phyloP scores from a whole-genome alignment of 495 filamentous ascomycete species.

The Evansstolkia leycettana region DNA sequence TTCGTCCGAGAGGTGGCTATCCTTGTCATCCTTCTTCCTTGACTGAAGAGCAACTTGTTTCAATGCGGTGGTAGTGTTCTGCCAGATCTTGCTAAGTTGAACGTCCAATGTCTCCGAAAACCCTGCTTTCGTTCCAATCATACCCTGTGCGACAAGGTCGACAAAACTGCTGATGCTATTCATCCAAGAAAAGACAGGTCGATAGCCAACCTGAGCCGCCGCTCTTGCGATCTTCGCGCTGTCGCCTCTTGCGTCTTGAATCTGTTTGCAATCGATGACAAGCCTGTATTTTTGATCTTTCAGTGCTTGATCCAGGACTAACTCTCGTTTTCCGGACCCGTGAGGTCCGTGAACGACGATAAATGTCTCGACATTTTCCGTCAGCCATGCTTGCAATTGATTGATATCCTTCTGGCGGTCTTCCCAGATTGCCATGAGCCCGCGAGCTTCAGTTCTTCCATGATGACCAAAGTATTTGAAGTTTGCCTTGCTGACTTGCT shows the following conservation, averaged over 20 bases:
- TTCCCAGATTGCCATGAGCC: conserved; percentile 74
- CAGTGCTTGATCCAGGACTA: conserved; percentile 75
- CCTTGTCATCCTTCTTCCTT: conserved; percentile 58
- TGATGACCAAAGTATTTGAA: conserved; percentile 46
- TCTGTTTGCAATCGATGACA: conserved; percentile 88
- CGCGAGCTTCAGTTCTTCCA: conserved; percentile 44
- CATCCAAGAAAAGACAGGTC: conserved; percentile 91
- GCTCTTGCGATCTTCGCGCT: conserved; percentile 73
- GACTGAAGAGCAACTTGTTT: conserved; percentile 59
- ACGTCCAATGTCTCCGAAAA: conserved; percentile 91
- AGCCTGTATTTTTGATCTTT: conserved; percentile 66
- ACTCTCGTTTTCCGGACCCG: conserved; percentile 80
- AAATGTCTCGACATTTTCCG: conserved; percentile 81
- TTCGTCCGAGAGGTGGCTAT: conserved; percentile 62
- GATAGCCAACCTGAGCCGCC: conserved; percentile 77
- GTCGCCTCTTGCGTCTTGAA: conserved; percentile 86
- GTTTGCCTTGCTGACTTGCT: conserved; percentile 55
- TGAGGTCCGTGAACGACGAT: conserved; percentile 88
- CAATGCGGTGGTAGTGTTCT: conserved; percentile 72
- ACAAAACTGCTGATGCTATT: conserved; percentile 87
- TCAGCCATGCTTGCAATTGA: conserved; percentile 72
- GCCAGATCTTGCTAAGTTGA: conserved; percentile 83
- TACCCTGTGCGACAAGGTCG: conserved; percentile 85
- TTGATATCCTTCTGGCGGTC: conserved; percentile 72
- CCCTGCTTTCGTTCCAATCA: conserved; percentile 86